Evolutionary conservation across 2,329 filamentous ascomycete genomes (phyloP).

Genomic region (Hawksworthiomyces lignivorus): DNA sequence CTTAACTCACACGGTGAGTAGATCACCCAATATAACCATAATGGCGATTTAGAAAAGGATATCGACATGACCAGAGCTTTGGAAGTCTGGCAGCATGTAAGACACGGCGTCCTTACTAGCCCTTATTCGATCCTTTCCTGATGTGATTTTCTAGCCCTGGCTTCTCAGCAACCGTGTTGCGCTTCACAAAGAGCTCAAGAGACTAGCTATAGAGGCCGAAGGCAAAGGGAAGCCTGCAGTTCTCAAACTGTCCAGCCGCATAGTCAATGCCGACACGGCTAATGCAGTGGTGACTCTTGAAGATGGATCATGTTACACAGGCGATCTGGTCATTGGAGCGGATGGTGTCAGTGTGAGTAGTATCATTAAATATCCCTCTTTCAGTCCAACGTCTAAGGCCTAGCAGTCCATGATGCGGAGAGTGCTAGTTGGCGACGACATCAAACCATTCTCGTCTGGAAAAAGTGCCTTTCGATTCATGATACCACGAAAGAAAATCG

Average conservation of each 20-base stretch:
- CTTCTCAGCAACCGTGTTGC: slow-evolving; percentile 44
- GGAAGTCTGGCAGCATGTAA: slow-evolving; percentile 34
- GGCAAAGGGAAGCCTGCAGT: slow-evolving; percentile 25
- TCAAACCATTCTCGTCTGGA: slow-evolving; percentile 27
- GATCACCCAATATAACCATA: background rate
- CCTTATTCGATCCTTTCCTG: no score
- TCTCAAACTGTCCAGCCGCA: slow-evolving; percentile 33
- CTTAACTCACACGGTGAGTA: no score
- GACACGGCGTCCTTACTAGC: background rate
- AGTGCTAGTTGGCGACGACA: slow-evolving; percentile 15
- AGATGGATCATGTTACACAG: slow-evolving; percentile 31
- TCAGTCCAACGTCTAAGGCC: no score
- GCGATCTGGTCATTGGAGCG: slow-evolving; percentile 45
- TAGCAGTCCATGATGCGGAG: slow-evolving; percentile 22
- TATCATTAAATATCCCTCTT: no score
- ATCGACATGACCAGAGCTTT: slow-evolving; percentile 17
- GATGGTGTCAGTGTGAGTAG: slow-evolving; percentile 39
- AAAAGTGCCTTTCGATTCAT: slow-evolving; percentile 53
- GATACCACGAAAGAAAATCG: slow-evolving; percentile 29
- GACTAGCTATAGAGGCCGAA: slow-evolving; percentile 30
- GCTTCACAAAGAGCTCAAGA: slow-evolving; percentile 45
- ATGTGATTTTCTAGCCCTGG: no score
- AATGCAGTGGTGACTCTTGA: slow-evolving; percentile 33
- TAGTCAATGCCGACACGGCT: slow-evolving; percentile 34
- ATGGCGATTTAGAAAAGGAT: slow-evolving; percentile 6